Evolutionary conservation across 2,329 filamentous ascomycete genomes (phyloP), one percentile per base, ranked within the genome.

Genomic region (Madurella mycetomatis): DNA sequence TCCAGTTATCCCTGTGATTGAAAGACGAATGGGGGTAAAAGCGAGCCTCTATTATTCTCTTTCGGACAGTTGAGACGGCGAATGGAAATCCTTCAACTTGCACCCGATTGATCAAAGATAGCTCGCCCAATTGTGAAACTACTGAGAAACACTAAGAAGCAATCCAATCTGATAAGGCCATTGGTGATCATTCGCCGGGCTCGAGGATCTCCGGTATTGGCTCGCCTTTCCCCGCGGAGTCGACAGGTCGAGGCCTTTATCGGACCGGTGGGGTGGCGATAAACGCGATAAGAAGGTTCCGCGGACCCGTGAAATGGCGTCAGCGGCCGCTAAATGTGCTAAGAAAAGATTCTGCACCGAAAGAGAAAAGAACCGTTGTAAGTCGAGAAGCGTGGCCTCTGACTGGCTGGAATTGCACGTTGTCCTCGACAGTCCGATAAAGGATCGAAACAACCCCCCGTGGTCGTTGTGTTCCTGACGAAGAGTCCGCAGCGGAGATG

Each of bases 291-390:
- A 59, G 54, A 39, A 16, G 32, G 41, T n/a, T 18, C 13, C 41
- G 34, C 39, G 46, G 25, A 43, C 57, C 19, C 56, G 45, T 49
- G 54, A 57, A 59, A 64, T 64, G 62, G 62, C 62, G 62, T 64
- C 61, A 64, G 57, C 57, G 50, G 55, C 53, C 58, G 56, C 60
- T 62, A 62, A 58, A 50, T 11, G 19, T 46, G 41, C 53, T 54
- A 13, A 53, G 51, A 54, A 54, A 25, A 56, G 47, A 49, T 37
- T 55, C 53, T 53, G 57, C 25, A 34, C 47, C 48, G 44, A 51
- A 43, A 42, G 19, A 42, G 43, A 46, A 30, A 25, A 44, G 47
- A 34, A 46, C 37, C 51, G 46, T 34, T 60, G 60, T 62, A 62
- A 60, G 58, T 59, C 49, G 49, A 47, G 25, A 58, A 53, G 17